Conservation (phyloP, 23 red algal genomes). For the Cyanidium caldarium region DNA sequence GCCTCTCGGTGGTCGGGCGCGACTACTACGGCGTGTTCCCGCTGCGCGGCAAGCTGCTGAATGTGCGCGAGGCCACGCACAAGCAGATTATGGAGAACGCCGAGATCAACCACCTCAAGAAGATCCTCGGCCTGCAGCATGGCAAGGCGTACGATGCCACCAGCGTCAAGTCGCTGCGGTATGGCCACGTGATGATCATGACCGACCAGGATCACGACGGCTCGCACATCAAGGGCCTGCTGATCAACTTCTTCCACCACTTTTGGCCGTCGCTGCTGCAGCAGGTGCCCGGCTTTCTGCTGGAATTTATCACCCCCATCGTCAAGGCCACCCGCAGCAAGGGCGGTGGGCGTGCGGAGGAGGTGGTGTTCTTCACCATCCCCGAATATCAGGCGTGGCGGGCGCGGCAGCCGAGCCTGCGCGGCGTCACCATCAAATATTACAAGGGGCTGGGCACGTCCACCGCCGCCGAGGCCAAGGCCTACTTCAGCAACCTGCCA, state of each 20-base stretch:
- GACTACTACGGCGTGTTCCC: slow-evolving; percentile 36
- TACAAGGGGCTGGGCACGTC: slow-evolving; percentile 50
- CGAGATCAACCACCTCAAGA: slow-evolving; percentile 16
- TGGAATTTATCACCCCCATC: slow-evolving; percentile 32
- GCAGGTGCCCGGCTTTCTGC: slow-evolving; percentile 5
- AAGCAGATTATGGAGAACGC: slow-evolving; percentile 17
- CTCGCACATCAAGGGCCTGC: slow-evolving; percentile 34
- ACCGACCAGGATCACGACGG: slow-evolving; percentile 46
- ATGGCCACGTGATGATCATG: slow-evolving; percentile 44
- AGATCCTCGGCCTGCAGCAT: slow-evolving; percentile 23
- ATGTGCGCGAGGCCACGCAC: slow-evolving; percentile 28
- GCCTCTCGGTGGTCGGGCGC: slow-evolving; percentile 29
- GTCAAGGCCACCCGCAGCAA: slow-evolving; percentile 21
- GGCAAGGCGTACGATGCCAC: slow-evolving; percentile 15
- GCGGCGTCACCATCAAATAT: slow-evolving; percentile 25
- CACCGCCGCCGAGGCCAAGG: slow-evolving; percentile 21
- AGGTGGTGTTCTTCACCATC: slow-evolving; percentile 21
- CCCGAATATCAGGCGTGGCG: slow-evolving; percentile 18
- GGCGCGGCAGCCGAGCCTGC: not conserved
- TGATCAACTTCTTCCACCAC: slow-evolving; percentile 35
- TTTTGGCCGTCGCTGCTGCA: slow-evolving; percentile 33
- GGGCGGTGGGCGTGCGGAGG: not conserved
- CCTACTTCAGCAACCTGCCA: slow-evolving; percentile 13
- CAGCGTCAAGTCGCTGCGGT: slow-evolving; percentile 10
- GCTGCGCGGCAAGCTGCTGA: slow-evolving; percentile 28